A percentile compares a stretch with the other conserved stretches of the same genome.
Evolutionary conservation across 306 rosid genomes (phyloP).

Genomic region (Vicia sativa): DNA sequence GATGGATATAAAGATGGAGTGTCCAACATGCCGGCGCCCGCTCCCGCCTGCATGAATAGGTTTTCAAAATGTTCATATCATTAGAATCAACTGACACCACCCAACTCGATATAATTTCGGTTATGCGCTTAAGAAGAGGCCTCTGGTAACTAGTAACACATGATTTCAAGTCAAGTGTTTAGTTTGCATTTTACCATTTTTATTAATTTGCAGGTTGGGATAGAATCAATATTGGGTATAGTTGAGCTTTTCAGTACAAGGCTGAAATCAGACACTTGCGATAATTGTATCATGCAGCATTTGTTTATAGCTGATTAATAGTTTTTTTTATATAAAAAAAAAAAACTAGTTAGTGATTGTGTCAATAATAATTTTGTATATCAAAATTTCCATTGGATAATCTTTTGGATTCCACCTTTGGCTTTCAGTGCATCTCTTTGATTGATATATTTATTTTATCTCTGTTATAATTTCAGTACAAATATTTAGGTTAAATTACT

Average conservation of each 20-base stretch:
- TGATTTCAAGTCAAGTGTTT: not conserved
- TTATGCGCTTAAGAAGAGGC: constrained; percentile 35
- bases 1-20: constrained; percentile 99
- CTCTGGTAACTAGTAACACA: not conserved
- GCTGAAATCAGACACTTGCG: constrained; percentile 24
- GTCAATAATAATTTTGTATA: constrained; percentile 27
- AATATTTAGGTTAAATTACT: too few relatives aligned
- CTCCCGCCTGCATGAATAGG: constrained; percentile 78
- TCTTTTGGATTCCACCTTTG: constrained; percentile 18
- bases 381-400: constrained; percentile 31
- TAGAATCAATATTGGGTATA: constrained; percentile 38
- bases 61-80: constrained; percentile 47
- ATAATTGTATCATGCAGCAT: constrained; percentile 40
- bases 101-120: constrained; percentile 54
- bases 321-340: not conserved
- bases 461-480: not conserved
- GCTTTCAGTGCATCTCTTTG: constrained; percentile 11
- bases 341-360: not conserved
- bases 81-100: constrained; percentile 58
- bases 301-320: constrained; percentile 35
- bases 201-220: constrained; percentile 42
- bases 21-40: constrained; percentile 97
- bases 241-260: constrained; percentile 36
- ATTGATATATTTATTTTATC: too few relatives aligned
- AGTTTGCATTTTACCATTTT: not conserved